Evolutionary conservation across 1,284 basidiomycete species (phyloP), one percentile per base, ranked within the genome.

Genomic region (Ustilago crameri): DNA sequence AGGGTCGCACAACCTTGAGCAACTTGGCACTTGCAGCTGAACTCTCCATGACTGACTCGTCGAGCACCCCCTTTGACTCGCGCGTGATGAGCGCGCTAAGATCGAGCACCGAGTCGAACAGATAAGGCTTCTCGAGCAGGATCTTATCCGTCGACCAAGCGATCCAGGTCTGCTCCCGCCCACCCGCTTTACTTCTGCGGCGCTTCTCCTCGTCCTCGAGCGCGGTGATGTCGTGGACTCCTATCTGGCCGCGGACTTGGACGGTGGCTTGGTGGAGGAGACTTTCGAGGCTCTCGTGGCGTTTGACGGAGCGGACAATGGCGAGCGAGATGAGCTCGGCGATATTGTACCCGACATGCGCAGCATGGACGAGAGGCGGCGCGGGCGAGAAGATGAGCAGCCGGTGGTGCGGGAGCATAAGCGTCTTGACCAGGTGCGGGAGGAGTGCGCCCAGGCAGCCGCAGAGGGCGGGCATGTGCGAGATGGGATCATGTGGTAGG

Each of bases 111-210:
- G 60, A 60, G 50, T 79, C 77, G 51, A 72, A 79, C 9, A 79
- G 43, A 34, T 73, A 52, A 15, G 65, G 58, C 54, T 78, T 79
- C 18, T 79, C 76, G 18, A 78, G 63, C 18, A 78, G 37, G 38
- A 79, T 68, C 65, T 74, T 76, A 52, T 79, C 75, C 5, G 76
- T 60, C 9, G 69, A 76, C 75, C 75, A 78, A 8, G 75, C 75
- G 37, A 79, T 74, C 77, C 77, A 79, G 37, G 69, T 53, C n/a
- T 46, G 61, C 22, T 48, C 24, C 9, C 22, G 12, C 10, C 30
- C 12, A 1, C n/a, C 14, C 24, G 40, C 20, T 23, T 20, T 26
- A 8, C 44, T 38, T 22, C 22, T 17, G 27, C 44, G 59, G 24
- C 42, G 40, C 24, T 67, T 56, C 45, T 58, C 52, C 26, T 74